A percentile compares a stretch with the other conserved stretches of the same genome.
Conservation (phyloP, 2,329 filamentous ascomycete genomes). For the Trichoderma harzianum region DNA sequence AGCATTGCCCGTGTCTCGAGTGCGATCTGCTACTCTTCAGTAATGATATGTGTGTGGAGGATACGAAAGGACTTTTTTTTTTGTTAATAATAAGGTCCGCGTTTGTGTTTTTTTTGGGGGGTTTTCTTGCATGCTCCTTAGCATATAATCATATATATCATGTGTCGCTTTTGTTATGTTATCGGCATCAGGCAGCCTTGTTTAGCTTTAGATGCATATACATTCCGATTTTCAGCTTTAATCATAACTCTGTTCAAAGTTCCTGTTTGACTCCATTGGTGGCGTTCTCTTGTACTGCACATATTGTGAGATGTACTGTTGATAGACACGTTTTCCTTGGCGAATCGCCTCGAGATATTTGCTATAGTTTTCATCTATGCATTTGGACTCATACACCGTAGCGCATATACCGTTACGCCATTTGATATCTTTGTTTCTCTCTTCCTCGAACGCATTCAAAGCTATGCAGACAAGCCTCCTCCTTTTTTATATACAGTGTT, state of each 20-base stretch:
- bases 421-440: neutral
- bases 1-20: slow-evolving; percentile 25
- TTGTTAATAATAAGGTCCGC: neutral
- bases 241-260: neutral
- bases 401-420: neutral
- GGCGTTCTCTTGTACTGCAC: neutral
- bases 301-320: too few species aligned
- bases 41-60: neutral
- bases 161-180: neutral
- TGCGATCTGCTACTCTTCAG: slow-evolving; percentile 23
- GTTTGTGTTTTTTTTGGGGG: neutral
- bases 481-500: neutral
- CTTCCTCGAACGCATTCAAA: neutral
- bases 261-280: neutral
- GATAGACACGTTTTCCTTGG: slow-evolving; percentile 4
- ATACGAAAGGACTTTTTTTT: neutral
- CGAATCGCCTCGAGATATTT: neutral
- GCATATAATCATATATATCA: neutral
- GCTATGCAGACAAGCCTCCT: neutral
- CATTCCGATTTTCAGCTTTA: neutral
- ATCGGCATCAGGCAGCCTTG: neutral
- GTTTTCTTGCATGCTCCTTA: neutral
- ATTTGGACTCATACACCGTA: neutral
- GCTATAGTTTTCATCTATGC: slow-evolving; percentile 6
- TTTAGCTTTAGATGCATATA: neutral